Evolutionary conservation across 2,329 filamentous ascomycete species (phyloP).

Genomic region (Clarireedia paspali): DNA sequence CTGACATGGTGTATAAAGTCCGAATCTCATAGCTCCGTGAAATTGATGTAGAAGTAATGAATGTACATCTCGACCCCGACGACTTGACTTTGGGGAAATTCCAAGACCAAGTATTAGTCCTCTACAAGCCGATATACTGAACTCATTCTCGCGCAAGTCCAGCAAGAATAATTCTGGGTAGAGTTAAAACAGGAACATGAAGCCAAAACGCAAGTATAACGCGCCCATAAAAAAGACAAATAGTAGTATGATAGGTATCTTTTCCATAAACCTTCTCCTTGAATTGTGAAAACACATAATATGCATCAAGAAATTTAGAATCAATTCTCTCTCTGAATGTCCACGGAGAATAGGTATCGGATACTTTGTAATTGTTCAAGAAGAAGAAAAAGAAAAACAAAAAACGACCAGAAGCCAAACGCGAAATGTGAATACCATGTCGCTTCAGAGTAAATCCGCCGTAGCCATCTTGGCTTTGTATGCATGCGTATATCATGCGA

Average conservation of each 20-base stretch:
- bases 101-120: no score
- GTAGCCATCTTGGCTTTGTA: conserved; percentile 4
- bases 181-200: neutral
- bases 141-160: neutral
- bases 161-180: neutral
- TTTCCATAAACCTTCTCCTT: conserved; percentile 1
- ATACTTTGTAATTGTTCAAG: neutral
- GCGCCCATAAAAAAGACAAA: conserved; percentile 3
- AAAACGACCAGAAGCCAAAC: neutral
- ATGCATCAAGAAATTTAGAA: conserved; percentile 5
- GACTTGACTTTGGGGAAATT: no score
- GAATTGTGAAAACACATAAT: neutral
- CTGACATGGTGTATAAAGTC: no score
- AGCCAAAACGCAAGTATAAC: conserved; percentile 8
- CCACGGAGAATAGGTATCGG: neutral
- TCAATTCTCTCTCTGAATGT: neutral
- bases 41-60: no score
- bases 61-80: no score
- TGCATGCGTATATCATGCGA: conserved; percentile 5
- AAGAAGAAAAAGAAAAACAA: neutral
- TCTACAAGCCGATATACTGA: no score
- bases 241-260: conserved; percentile 5
- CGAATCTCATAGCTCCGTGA: no score
- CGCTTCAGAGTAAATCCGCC: neutral
- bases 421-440: neutral